Percentiles rank a stretch among this genome's conserved stretches.
Evolutionary conservation across 805 yeast genomes (phyloP).

Genomic region (Ogataea philodendri): DNA sequence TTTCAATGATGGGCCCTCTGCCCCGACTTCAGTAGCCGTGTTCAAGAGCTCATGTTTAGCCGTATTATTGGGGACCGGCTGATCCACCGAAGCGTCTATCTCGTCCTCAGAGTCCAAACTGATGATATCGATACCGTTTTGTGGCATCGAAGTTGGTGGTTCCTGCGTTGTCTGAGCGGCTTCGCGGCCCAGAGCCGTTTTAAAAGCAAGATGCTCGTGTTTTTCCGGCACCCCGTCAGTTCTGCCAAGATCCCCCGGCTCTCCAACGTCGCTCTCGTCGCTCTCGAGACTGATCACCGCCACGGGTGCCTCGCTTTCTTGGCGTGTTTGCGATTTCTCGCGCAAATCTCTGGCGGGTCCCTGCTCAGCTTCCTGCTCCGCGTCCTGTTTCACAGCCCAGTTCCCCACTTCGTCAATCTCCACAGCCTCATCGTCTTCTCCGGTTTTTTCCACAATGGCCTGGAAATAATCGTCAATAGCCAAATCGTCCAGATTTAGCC

Average conservation of each 20-base stretch:
- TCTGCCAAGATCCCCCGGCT: not conserved
- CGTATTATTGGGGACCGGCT: no score
- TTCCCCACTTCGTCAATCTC: slow-evolving; percentile 68
- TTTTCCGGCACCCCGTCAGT: no score
- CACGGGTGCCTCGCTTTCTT: slow-evolving; percentile 3
- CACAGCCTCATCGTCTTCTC: slow-evolving; percentile 60
- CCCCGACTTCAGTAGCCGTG: not conserved
- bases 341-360: slow-evolving; percentile 1
- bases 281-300: slow-evolving; percentile 8
- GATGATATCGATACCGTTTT: slow-evolving; percentile 5
- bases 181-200: slow-evolving; percentile 1
- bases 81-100: not conserved
- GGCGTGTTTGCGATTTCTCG: slow-evolving; percentile 1
- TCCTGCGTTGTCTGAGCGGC: slow-evolving; percentile 1
- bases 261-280: slow-evolving; percentile 3
- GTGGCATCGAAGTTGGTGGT: not conserved
- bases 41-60: no score
- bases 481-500: slow-evolving; percentile 53
- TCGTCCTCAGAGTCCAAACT: slow-evolving; percentile 12
- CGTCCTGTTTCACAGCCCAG: slow-evolving; percentile 49
- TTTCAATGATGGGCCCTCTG: no score
- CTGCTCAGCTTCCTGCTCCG: slow-evolving; percentile 13
- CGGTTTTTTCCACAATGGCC: slow-evolving; percentile 56
- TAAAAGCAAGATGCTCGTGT: not conserved
- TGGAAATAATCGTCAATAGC: slow-evolving; percentile 71